phyloP scores from a whole-genome alignment of 345 rosid genomes.

The Pelargonium nanum region DNA sequence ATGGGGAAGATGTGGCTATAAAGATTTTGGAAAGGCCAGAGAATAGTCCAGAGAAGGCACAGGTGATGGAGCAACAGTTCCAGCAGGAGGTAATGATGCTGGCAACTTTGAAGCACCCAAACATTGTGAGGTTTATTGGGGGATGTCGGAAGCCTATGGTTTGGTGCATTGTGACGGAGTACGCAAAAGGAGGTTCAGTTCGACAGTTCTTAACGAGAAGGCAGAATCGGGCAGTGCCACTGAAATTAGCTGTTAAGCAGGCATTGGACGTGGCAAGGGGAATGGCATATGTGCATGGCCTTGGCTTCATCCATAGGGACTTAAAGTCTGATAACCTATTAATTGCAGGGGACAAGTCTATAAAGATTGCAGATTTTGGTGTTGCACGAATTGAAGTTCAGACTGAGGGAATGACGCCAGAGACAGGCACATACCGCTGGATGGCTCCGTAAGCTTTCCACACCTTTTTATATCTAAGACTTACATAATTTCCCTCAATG shows the following conservation, averaged over 20 bases:
- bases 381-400: slow-evolving; percentile 41
- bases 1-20: slow-evolving; percentile 36
- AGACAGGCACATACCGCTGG: slow-evolving; percentile 45
- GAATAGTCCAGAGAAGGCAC: slow-evolving; percentile 24
- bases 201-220: slow-evolving; percentile 28
- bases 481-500: too few relatives aligned
- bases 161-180: slow-evolving; percentile 44
- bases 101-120: slow-evolving; percentile 29
- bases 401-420: slow-evolving; percentile 42
- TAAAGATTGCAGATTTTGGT: slow-evolving; percentile 44
- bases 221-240: slow-evolving; percentile 25
- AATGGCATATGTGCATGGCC: slow-evolving; percentile 33
- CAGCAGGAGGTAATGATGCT: slow-evolving; percentile 41
- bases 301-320: slow-evolving; percentile 32
- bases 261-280: slow-evolving; percentile 42
- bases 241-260: slow-evolving; percentile 33
- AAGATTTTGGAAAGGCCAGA: slow-evolving; percentile 41
- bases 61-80: slow-evolving; percentile 34
- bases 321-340: slow-evolving; percentile 36
- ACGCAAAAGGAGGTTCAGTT: slow-evolving; percentile 38
- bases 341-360: slow-evolving; percentile 28
- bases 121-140: slow-evolving; percentile 35
- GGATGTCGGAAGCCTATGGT: slow-evolving; percentile 33
- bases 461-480: background rate
- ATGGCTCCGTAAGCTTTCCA: slow-evolving; percentile 39